Evolutionary conservation across 352 stramenopile species (phyloP).

Genomic region (Pythium brachiatum): DNA sequence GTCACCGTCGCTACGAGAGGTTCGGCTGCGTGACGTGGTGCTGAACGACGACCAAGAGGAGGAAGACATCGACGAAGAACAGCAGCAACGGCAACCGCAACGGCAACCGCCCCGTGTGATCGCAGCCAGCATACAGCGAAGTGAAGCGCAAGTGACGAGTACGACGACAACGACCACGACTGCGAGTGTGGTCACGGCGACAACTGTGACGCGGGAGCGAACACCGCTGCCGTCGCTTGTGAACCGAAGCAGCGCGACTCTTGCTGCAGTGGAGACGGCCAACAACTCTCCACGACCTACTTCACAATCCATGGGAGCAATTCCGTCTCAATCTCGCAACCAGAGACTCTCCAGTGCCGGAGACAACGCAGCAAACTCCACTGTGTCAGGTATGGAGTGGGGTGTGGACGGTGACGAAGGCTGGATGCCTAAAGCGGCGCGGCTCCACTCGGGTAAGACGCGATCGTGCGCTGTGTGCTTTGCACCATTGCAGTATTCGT

Average conservation of each 20-base stretch:
- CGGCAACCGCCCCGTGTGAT: not conserved
- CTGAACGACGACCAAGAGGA: slow-evolving; percentile 22
- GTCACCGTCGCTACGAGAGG: not conserved
- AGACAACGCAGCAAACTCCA: not conserved
- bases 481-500: slow-evolving; percentile 70
- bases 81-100: not conserved
- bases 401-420: slow-evolving; percentile 49
- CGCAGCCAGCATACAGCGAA: not conserved
- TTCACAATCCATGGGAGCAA: not conserved
- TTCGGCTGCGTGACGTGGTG: slow-evolving; percentile 13
- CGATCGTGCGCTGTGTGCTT: slow-evolving; percentile 78
- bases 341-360: slow-evolving; percentile 19
- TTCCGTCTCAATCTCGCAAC: slow-evolving; percentile 3
- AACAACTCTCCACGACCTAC: slow-evolving; percentile 9
- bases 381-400: slow-evolving; percentile 21
- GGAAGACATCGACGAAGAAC: slow-evolving; percentile 16
- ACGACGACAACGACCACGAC: not conserved
- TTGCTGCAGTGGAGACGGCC: not conserved
- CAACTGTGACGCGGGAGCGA: not conserved
- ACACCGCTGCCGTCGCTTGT: slow-evolving; percentile 5
- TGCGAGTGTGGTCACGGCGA: not conserved
- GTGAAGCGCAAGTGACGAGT: not conserved
- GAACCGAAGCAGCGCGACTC: slow-evolving; percentile 9
- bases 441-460: slow-evolving; percentile 76
- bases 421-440: slow-evolving; percentile 83